Evolutionary conservation across 306 rosid species (phyloP).

Genomic region (Cucurbita ficifolia): DNA sequence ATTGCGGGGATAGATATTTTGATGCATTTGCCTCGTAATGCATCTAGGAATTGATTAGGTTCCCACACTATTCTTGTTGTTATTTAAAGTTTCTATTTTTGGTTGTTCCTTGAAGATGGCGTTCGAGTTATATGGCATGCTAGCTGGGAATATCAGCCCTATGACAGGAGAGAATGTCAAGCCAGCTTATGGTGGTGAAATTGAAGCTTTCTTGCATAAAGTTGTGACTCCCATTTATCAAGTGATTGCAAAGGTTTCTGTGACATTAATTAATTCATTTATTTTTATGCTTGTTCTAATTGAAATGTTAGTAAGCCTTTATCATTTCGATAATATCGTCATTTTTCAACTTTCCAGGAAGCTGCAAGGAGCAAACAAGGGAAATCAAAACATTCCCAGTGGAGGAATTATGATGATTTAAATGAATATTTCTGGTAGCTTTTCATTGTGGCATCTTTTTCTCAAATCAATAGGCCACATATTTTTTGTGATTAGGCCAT

Average conservation of each 20-base stretch:
- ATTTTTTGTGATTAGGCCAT: background rate
- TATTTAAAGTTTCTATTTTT: background rate
- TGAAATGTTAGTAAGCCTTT: conserved; percentile 1
- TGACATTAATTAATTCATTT: background rate
- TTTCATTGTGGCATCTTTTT: background rate
- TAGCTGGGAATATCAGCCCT: conserved; percentile 97
- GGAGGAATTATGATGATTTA: conserved; percentile 97
- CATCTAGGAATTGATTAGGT: background rate
- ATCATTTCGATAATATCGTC: background rate
- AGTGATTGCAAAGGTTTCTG: conserved; percentile 76
- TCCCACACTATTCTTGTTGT: background rate
- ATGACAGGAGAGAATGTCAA: conserved; percentile 94
- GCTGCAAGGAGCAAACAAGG: conserved; percentile 63
- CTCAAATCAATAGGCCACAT: background rate
- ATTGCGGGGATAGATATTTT: background rate
- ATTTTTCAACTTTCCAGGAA: conserved; percentile 39
- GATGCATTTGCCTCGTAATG: background rate
- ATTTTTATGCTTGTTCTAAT: background rate
- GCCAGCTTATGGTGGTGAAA: conserved; percentile 98
- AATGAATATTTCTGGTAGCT: conserved; percentile 90
- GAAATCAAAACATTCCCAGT: conserved; percentile 95
- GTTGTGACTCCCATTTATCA: conserved; percentile 88
- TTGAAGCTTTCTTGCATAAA: conserved; percentile 73
- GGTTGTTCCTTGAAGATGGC: conserved; percentile 61
- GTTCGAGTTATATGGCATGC: conserved; percentile 94